Evolutionary conservation across 1,139 yeast genomes (phyloP).

Genomic region (Lodderomyces orthopsilosis): DNA sequence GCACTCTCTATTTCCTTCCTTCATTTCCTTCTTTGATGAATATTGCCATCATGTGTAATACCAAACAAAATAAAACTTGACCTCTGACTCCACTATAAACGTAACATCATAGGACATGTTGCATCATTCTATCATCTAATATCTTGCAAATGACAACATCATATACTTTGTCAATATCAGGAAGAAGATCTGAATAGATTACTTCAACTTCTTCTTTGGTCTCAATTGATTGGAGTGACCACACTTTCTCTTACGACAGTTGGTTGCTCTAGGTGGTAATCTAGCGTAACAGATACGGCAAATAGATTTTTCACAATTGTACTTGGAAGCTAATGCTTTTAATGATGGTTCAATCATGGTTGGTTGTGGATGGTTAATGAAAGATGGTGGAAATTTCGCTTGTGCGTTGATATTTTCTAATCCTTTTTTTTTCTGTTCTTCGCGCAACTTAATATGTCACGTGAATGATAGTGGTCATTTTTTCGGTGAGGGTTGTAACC

Average conservation of each 20-base stretch:
- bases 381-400: not conserved
- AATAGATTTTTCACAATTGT: slow-evolving; percentile 98
- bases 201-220: slow-evolving; percentile 99
- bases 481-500: not conserved
- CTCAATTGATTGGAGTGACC: slow-evolving; percentile 99
- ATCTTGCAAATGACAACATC: not conserved
- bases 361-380: slow-evolving; percentile 15
- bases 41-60: not conserved
- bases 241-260: slow-evolving; percentile 99
- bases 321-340: slow-evolving; percentile 98
- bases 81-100: not conserved
- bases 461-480: not conserved
- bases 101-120: not conserved
- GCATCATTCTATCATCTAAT: not conserved
- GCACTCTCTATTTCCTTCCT: not conserved
- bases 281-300: slow-evolving; percentile 99
- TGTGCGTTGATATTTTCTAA: slow-evolving; percentile 6
- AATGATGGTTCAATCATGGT: slow-evolving; percentile 97
- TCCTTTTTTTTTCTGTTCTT: slow-evolving; percentile 7
- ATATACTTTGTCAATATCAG: not conserved
- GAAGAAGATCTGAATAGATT: slow-evolving; percentile 20
- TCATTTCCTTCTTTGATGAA: not conserved
- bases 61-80: not conserved
- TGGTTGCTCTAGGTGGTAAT: slow-evolving; percentile 99
- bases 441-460: not conserved